A percentile compares a stretch with the other conserved stretches of the same genome.
These are phyloP conservation scores for Leccinum incarnatum DNA, from an alignment of 768 basidiomycete genomes.

Conservation along the genomic window DNA sequence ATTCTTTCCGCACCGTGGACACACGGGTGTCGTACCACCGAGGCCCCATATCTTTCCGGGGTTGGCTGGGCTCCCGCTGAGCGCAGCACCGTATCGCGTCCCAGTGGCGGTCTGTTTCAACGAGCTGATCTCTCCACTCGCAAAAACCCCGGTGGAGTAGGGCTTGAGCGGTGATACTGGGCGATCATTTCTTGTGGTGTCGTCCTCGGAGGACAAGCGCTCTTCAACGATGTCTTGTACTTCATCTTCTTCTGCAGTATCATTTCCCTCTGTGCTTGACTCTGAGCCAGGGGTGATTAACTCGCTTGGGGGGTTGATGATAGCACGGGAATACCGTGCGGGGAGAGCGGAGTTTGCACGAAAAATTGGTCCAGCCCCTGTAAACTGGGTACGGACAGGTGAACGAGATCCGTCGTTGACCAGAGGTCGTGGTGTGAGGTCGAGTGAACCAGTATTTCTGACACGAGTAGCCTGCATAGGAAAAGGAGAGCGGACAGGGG, in stretches of 20 bases:
- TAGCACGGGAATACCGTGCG: slow-evolving; percentile 32
- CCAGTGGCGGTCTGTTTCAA: slow-evolving; percentile 53
- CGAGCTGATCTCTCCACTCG: slow-evolving; percentile 20
- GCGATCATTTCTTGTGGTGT: slow-evolving; percentile 39
- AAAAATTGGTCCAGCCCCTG: slow-evolving; percentile 34
- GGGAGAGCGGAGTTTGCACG: slow-evolving; percentile 43
- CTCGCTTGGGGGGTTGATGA: slow-evolving; percentile 14
- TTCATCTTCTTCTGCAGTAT: slow-evolving; percentile 25
- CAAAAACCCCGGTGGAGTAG: slow-evolving; percentile 20
- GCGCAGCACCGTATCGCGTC: slow-evolving; percentile 61
- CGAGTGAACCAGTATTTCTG: slow-evolving; percentile 23
- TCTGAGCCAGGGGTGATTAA: slow-evolving; percentile 2
- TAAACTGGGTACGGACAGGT: slow-evolving; percentile 27
- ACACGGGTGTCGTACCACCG: slow-evolving; percentile 52
- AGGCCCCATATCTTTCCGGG: slow-evolving; percentile 51
- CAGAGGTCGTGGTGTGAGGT: slow-evolving; percentile 21
- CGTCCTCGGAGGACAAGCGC: slow-evolving; percentile 23
- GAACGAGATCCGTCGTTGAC: slow-evolving; percentile 23
- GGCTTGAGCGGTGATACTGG: slow-evolving; percentile 23
- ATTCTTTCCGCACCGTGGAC: slow-evolving; percentile 67
- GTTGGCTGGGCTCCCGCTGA: slow-evolving; percentile 41
- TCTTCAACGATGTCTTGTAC: slow-evolving; percentile 30
- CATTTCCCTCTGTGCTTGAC: slow-evolving; percentile 25
- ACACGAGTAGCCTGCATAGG: slow-evolving; percentile 31
- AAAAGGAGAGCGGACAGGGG: slow-evolving; percentile 32